Percentiles rank a stretch among this genome's conserved stretches.
phyloP scores from a whole-genome alignment of 2,329 filamentous ascomycete species.

The Beauveria scarabaeidicola region DNA sequence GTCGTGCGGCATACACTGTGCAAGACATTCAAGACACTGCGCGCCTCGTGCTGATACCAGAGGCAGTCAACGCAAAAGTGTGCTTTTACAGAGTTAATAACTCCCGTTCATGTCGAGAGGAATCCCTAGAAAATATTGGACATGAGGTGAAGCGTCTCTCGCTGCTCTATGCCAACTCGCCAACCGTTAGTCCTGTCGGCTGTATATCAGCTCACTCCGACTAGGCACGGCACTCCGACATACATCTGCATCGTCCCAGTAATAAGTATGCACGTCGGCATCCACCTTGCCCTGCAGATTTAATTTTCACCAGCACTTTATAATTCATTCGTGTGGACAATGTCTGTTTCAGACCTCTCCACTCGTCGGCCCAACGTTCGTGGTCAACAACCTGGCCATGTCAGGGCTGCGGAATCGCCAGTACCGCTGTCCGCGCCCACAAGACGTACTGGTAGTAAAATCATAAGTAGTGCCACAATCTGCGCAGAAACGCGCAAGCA shows the following conservation, averaged over 20 bases:
- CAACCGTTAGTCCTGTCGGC: too few relatives aligned
- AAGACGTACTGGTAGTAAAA: neutral
- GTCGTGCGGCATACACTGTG: neutral
- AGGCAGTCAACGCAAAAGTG: neutral
- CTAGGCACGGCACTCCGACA: too few relatives aligned
- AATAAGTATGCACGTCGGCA: too few relatives aligned
- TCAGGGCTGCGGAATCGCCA: neutral
- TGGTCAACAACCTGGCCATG: neutral
- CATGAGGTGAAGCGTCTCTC: neutral
- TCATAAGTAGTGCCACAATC: neutral
- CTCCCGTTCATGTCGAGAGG: neutral
- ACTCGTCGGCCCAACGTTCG: neutral
- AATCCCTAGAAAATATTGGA: neutral
- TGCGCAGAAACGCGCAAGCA: neutral
- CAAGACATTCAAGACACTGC: neutral
- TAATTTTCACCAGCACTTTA: neutral
- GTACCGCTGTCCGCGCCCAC: neutral
- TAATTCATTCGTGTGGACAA: neutral
- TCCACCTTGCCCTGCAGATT: neutral
- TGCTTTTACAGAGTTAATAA: neutral
- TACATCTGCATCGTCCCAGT: too few relatives aligned
- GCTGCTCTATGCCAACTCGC: neutral
- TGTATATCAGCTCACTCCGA: neutral
- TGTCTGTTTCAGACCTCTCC: conserved; percentile 5
- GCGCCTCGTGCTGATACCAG: neutral